A percentile compares a stretch with the other conserved stretches of the same genome.
Evolutionary conservation across 2,329 filamentous ascomycete species (phyloP).

Genomic region (Epichloe sibirici): DNA sequence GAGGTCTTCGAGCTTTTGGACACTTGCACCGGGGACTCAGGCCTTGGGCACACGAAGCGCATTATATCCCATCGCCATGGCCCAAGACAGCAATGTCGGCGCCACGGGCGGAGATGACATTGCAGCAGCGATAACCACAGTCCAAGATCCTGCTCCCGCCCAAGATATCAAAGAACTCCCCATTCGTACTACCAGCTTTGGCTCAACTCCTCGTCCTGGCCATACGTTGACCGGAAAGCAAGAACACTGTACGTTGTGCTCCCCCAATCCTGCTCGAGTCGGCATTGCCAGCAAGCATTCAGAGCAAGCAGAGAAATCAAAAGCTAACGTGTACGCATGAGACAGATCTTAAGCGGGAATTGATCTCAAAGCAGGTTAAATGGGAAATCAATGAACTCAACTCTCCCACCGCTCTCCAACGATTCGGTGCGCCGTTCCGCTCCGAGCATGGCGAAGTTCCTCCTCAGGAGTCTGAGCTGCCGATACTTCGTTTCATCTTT

Average conservation of each 20-base stretch:
- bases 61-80: not conserved
- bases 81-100: not conserved
- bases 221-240: constrained; percentile 78
- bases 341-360: constrained; percentile 86
- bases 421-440: constrained; percentile 91
- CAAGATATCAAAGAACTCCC: constrained; percentile 14
- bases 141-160: constrained; percentile 3
- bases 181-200: constrained; percentile 18
- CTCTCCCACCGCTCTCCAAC: constrained; percentile 83
- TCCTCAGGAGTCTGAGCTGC: constrained; percentile 85
- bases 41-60: not conserved
- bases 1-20: not conserved
- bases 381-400: constrained; percentile 88
- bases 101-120: not conserved
- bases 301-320: not conserved
- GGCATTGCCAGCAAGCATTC: not conserved
- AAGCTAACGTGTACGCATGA: constrained; percentile 10
- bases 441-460: constrained; percentile 88
- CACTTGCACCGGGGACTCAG: not conserved
- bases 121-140: not conserved
- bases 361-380: constrained; percentile 79
- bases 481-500: constrained; percentile 91
- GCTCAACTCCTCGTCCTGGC: constrained; percentile 25
- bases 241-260: constrained; percentile 67
- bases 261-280: not conserved